Evolutionary conservation across 2,329 filamentous ascomycete genomes (phyloP).

Genomic region (Cryphonectria japonica): DNA sequence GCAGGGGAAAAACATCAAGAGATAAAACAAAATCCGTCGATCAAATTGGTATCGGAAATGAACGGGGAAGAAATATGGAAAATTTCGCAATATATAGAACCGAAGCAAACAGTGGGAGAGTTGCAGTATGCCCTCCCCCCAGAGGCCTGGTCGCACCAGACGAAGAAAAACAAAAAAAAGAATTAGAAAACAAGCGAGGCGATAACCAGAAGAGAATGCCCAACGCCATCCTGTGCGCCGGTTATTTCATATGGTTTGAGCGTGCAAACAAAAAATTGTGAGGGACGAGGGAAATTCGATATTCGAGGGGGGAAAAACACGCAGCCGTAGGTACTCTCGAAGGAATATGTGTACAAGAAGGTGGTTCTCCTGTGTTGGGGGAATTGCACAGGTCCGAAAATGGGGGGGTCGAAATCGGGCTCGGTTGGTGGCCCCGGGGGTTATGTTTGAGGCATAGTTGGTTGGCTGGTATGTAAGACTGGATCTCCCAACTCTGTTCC

Average conservation of each 20-base stretch:
- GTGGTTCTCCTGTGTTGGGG: neutral
- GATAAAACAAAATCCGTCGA: neutral
- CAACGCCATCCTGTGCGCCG: conserved; percentile 28
- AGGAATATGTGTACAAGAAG: conserved; percentile 14
- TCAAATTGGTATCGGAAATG: conserved; percentile 28
- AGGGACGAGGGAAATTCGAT: conserved; percentile 19
- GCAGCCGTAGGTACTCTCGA: conserved; percentile 5
- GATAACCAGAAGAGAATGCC: conserved; percentile 22
- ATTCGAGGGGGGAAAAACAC: conserved; percentile 2
- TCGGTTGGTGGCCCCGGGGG: neutral
- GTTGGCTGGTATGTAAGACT: neutral
- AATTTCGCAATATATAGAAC: conserved; percentile 6
- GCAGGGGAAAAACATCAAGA: neutral
- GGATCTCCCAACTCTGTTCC: too few species aligned
- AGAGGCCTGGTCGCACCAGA: conserved; percentile 16
- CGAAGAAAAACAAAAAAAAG: conserved; percentile 17
- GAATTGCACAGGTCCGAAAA: conserved; percentile 20
- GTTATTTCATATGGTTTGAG: conserved; percentile 12
- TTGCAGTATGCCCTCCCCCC: too few species aligned
- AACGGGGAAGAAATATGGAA: neutral
- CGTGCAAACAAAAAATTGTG: neutral
- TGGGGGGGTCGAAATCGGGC: neutral
- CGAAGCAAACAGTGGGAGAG: conserved; percentile 13
- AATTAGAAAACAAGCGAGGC: neutral
- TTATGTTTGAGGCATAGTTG: neutral